phyloP scores from a whole-genome alignment of 768 basidiomycete genomes.

The Mycena capillaripes region DNA sequence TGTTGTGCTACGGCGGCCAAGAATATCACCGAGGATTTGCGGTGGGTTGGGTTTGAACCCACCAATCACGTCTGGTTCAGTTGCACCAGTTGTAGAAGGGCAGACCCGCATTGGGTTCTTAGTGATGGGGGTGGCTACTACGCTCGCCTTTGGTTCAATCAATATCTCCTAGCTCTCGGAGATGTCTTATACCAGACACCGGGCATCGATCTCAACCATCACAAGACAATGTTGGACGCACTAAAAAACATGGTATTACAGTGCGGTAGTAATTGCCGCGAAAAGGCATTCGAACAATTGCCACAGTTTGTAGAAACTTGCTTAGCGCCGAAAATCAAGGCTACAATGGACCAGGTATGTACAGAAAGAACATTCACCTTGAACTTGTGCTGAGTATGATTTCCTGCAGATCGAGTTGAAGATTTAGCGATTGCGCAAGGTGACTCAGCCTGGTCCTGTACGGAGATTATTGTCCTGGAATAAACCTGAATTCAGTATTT shows the following conservation, averaged over 20 bases:
- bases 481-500: too few species aligned
- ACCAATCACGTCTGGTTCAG: neutral
- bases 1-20: neutral
- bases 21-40: too few species aligned
- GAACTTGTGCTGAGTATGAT: too few species aligned
- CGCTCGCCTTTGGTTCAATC: constrained; percentile 1
- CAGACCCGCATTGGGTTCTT: neutral
- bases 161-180: neutral
- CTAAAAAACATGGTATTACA: neutral
- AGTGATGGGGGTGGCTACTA: neutral
- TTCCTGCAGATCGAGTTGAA: too few species aligned
- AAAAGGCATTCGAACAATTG: constrained; percentile 5
- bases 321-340: neutral
- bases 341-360: neutral
- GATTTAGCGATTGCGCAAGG: too few species aligned
- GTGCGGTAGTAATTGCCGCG: neutral
- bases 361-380: too few species aligned
- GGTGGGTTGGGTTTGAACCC: neutral
- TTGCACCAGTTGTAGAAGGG: neutral
- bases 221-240: neutral
- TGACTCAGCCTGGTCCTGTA: too few species aligned
- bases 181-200: neutral
- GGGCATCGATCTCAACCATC: neutral
- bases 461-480: too few species aligned
- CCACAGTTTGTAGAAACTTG: neutral